Conservation (phyloP, 139 green algal species). For the Chlamydomonas incerta region DNA sequence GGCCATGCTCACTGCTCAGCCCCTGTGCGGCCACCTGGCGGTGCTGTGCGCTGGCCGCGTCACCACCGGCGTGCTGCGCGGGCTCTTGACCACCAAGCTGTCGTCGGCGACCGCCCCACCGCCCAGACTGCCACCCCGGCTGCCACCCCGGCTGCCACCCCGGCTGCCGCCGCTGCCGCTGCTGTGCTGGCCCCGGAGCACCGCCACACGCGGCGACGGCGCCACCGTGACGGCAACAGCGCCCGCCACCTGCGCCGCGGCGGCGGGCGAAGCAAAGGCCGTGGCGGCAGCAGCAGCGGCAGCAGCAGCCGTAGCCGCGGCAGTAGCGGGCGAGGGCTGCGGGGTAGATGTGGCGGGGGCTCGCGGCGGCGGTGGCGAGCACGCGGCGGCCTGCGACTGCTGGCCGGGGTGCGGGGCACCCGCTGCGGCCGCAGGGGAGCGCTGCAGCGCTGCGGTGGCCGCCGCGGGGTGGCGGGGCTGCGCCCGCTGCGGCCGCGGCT, state of each 20-base stretch:
- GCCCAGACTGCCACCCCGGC: not conserved
- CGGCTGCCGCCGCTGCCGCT: not conserved
- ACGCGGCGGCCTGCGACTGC: no score
- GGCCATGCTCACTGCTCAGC: not conserved
- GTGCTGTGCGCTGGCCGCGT: not conserved
- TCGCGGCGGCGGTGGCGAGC: no score
- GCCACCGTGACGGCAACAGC: not conserved
- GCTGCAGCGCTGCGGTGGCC: no score
- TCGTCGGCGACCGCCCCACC: not conserved
- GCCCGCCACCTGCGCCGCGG: no score
- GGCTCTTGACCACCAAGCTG: constrained; percentile 18
- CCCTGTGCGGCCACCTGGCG: not conserved
- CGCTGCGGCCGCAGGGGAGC: no score
- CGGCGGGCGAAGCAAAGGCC: no score
- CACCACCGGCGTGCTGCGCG: not conserved
- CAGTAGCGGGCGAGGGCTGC: no score
- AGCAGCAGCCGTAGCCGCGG: not conserved
- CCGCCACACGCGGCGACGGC: not conserved
- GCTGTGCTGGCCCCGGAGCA: not conserved
- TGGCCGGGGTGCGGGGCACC: no score
- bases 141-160: not conserved
- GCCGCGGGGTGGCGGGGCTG: no score
- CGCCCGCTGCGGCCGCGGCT: no score
- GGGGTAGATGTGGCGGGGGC: no score
- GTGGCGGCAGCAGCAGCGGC: not conserved